phyloP scores from a whole-genome alignment of 73 alveolate genomes.

The Symbiodinium pilosum region DNA sequence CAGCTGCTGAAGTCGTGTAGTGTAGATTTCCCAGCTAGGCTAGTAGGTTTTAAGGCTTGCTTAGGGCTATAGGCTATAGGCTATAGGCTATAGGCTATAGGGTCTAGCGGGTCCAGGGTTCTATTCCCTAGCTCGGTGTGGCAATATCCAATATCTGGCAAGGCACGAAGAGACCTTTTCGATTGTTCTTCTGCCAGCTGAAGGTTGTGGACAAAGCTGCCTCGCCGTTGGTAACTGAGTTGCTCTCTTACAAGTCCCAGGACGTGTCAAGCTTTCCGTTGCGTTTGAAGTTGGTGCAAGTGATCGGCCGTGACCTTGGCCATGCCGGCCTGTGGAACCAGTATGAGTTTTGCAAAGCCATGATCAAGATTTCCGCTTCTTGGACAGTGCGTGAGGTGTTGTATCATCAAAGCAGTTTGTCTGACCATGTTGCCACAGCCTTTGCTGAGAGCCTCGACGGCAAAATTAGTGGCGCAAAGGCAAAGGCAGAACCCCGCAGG shows the following conservation, averaged over 20 bases:
- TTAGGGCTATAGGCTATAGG: too few relatives aligned
- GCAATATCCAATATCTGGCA: too few relatives aligned
- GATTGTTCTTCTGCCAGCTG: neutral
- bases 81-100: too few relatives aligned
- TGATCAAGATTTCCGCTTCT: neutral
- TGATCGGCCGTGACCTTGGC: neutral
- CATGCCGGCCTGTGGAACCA: neutral
- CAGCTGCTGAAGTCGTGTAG: too few relatives aligned
- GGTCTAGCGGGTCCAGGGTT: too few relatives aligned
- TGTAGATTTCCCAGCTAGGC: too few relatives aligned
- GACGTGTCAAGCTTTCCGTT: neutral
- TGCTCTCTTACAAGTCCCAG: neutral
- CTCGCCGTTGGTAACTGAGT: neutral
- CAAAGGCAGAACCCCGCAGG: neutral
- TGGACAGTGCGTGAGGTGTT: neutral
- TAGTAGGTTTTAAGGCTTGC: too few relatives aligned
- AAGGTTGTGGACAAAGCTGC: neutral
- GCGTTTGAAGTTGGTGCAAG: neutral
- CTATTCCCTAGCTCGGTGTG: too few relatives aligned
- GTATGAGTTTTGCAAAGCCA: neutral
- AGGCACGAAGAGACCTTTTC: neutral
- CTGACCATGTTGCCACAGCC: neutral
- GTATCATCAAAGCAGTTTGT: neutral
- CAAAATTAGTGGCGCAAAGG: neutral
- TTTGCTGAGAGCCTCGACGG: neutral